These are phyloP conservation scores for Umbelopsis sp. DNA, from an alignment of 371 early-diverging fungal species.

Conservation along the genomic window DNA sequence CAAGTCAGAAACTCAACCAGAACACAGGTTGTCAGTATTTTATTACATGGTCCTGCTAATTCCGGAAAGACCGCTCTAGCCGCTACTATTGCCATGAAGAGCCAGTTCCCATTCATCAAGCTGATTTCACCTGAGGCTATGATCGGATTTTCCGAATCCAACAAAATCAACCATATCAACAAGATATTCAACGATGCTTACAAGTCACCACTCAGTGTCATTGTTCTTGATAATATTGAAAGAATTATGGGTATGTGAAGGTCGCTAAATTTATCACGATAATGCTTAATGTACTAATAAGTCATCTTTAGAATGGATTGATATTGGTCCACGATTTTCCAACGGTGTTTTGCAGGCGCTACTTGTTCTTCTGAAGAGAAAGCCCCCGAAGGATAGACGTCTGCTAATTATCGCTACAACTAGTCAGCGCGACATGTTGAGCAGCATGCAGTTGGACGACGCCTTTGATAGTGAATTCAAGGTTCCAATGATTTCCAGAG, in stretches of 20 bases:
- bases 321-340: constrained; percentile 98
- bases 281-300: background rate
- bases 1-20: constrained; percentile 83
- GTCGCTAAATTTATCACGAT: background rate
- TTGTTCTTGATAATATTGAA: constrained; percentile 98
- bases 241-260: constrained; percentile 75
- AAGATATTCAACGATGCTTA: constrained; percentile 97
- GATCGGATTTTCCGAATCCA: constrained; percentile 94
- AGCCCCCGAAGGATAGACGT: constrained; percentile 86
- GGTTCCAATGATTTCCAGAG: constrained; percentile 71
- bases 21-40: constrained; percentile 88
- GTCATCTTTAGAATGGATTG: constrained; percentile 85
- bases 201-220: constrained; percentile 94
- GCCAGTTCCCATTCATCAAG: constrained; percentile 98
- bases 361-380: constrained; percentile 87
- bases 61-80: constrained; percentile 98
- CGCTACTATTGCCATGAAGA: constrained; percentile 92
- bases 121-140: constrained; percentile 97
- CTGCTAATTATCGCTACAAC: constrained; percentile 91
- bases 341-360: constrained; percentile 97
- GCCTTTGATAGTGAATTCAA: constrained; percentile 87
- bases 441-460: constrained; percentile 87
- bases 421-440: constrained; percentile 75
- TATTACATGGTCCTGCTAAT: constrained; percentile 89
- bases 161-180: constrained; percentile 93